These are phyloP conservation scores for Leccinum incarnatum DNA, from an alignment of 768 basidiomycete species.

Conservation along the genomic window DNA sequence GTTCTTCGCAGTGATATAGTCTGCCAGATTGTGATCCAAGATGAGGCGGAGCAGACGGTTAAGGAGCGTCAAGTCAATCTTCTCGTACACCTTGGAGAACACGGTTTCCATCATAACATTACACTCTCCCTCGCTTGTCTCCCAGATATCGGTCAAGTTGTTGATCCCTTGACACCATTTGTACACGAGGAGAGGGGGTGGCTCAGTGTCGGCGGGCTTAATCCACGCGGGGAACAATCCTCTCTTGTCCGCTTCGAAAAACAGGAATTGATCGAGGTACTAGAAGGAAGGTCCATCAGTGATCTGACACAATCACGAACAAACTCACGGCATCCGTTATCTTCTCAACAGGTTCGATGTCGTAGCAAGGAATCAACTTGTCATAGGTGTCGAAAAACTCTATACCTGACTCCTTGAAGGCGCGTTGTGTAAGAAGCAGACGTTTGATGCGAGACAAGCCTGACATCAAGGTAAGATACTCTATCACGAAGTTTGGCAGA, in stretches of 20 bases:
- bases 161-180: slow-evolving; percentile 99
- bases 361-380: slow-evolving; percentile 97
- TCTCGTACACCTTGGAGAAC: slow-evolving; percentile 96
- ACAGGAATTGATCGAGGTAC: slow-evolving; percentile 97
- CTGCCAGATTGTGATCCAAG: slow-evolving; percentile 97
- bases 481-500: background rate
- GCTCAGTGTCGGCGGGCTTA: slow-evolving; percentile 96
- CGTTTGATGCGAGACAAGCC: slow-evolving; percentile 97
- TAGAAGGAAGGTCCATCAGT: slow-evolving; percentile 29
- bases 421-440: slow-evolving; percentile 91
- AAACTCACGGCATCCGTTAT: slow-evolving; percentile 90
- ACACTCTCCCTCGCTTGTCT: slow-evolving; percentile 96
- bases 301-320: background rate
- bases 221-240: slow-evolving; percentile 99
- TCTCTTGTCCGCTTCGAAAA: slow-evolving; percentile 98
- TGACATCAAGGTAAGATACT: slow-evolving; percentile 24
- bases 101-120: slow-evolving; percentile 99
- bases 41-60: slow-evolving; percentile 95
- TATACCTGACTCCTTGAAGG: slow-evolving; percentile 98
- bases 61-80: slow-evolving; percentile 94
- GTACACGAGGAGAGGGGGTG: slow-evolving; percentile 94
- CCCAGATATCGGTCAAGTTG: slow-evolving; percentile 98
- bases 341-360: slow-evolving; percentile 99
- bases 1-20: slow-evolving; percentile 99
- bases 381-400: slow-evolving; percentile 98